Conservation (phyloP, 495 filamentous ascomycete species). For the Trichoderma gamsii region DNA sequence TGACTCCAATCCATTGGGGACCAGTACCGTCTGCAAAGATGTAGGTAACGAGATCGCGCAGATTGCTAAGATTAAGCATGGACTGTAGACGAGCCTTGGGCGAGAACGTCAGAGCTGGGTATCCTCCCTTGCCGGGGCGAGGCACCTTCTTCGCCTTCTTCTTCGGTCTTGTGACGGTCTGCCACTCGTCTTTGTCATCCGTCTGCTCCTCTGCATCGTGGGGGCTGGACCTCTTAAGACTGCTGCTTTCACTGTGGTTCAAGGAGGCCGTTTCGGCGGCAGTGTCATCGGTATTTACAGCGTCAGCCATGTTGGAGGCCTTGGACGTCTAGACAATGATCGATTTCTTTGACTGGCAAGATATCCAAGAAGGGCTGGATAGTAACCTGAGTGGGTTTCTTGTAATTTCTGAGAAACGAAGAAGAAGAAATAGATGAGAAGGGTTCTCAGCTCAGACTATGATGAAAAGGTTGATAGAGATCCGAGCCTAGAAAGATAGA, state of each 20-base stretch:
- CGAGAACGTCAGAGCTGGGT: conserved; percentile 67
- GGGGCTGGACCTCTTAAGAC: conserved; percentile 36
- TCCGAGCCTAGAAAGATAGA: no score
- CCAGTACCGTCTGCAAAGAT: conserved; percentile 75
- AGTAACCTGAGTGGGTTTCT: no score
- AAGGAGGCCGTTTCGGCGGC: conserved; percentile 16
- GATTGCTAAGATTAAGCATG: conserved; percentile 67
- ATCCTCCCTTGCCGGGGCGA: conserved; percentile 48
- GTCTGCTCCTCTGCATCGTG: conserved; percentile 37
- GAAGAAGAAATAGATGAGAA: no score
- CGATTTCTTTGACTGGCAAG: no score
- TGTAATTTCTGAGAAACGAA: no score
- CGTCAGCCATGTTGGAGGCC: neutral
- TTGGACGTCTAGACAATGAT: neutral
- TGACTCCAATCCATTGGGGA: conserved; percentile 82
- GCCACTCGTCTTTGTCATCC: conserved; percentile 35
- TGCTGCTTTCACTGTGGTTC: conserved; percentile 24
- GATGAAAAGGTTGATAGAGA: no score
- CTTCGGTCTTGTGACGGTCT: conserved; percentile 41
- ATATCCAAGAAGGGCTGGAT: neutral
- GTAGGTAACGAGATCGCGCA: conserved; percentile 82
- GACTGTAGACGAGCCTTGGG: conserved; percentile 60
- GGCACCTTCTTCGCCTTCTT: conserved; percentile 58
- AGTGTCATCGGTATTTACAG: neutral
- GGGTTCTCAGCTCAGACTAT: no score